These are phyloP conservation scores for Fraxinus dipetala DNA, from an alignment of 305 asterid genomes.

Conservation along the genomic window DNA sequence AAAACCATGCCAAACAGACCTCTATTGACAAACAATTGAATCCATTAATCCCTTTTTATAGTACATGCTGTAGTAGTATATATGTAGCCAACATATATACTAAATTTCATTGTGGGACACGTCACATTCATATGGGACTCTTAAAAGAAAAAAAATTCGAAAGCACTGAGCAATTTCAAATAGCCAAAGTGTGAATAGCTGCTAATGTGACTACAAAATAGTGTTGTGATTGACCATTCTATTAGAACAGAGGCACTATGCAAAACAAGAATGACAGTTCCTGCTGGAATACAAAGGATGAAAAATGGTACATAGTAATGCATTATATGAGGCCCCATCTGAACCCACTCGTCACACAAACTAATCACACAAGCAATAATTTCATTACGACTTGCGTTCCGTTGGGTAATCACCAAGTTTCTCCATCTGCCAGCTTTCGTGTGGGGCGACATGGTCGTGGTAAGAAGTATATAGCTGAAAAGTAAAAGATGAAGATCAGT, in stretches of 20 bases:
- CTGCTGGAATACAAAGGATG: conserved; percentile 33
- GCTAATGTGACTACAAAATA: background rate
- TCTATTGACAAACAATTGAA: background rate
- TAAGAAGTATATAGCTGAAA: conserved; percentile 58
- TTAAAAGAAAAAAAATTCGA: background rate
- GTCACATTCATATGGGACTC: background rate
- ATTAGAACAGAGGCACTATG: background rate
- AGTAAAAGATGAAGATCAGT: conserved; percentile 9
- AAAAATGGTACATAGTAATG: conserved; percentile 26
- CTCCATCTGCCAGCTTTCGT: conserved; percentile 83
- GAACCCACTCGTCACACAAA: conserved; percentile 30
- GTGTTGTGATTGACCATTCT: background rate
- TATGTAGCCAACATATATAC: background rate
- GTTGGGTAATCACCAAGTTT: conserved; percentile 49
- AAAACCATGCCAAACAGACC: background rate
- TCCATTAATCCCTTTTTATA: background rate
- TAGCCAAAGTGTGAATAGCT: background rate
- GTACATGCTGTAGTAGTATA: background rate
- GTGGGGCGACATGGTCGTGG: conserved; percentile 69
- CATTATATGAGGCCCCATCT: conserved; percentile 34
- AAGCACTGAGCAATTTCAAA: background rate
- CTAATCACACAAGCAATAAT: conserved; percentile 29
- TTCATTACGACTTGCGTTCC: conserved; percentile 33
- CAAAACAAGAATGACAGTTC: background rate
- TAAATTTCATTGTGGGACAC: background rate